A percentile compares a stretch with the other conserved stretches of the same genome.
phyloP scores from a whole-genome alignment of 129 eudicot species.

The Logfia minima region DNA sequence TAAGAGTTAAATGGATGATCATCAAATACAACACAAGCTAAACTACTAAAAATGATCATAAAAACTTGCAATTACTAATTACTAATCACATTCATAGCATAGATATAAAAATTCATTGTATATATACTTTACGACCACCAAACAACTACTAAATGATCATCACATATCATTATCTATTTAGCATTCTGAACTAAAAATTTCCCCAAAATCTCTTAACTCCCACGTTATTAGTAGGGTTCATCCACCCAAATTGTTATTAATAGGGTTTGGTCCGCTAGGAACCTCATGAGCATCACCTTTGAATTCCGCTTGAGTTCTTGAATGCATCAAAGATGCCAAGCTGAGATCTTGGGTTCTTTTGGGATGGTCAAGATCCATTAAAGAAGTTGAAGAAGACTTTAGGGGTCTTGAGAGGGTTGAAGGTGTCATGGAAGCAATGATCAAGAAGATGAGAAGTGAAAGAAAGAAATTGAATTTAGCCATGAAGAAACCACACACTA shows the following conservation, averaged over 20 bases:
- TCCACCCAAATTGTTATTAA: slow-evolving; percentile 43
- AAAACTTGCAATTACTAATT: neutral
- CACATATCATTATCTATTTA: neutral
- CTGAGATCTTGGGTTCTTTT: slow-evolving; percentile 8
- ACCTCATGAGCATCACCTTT: slow-evolving; percentile 63
- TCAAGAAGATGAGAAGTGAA: slow-evolving; percentile 20
- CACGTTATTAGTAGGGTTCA: neutral
- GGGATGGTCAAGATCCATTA: slow-evolving; percentile 6
- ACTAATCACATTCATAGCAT: neutral
- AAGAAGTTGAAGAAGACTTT: slow-evolving; percentile 29
- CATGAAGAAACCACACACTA: slow-evolving; percentile 44
- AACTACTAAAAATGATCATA: neutral
- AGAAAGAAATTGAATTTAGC: slow-evolving; percentile 35
- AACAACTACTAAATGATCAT: neutral
- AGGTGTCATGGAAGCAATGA: slow-evolving; percentile 21
- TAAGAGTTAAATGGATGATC: neutral
- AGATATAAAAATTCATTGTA: neutral
- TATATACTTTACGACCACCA: neutral
- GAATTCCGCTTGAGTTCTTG: slow-evolving; percentile 25
- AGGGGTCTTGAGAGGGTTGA: slow-evolving; percentile 29
- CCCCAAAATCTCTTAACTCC: neutral
- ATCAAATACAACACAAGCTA: neutral
- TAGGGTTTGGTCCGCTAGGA: slow-evolving; percentile 77
- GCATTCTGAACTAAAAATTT: neutral
- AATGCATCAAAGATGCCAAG: neutral